Evolutionary conservation across 2,329 filamentous ascomycete species (phyloP), one percentile per base, ranked within the genome.

Genomic region (Exophiala sp.): DNA sequence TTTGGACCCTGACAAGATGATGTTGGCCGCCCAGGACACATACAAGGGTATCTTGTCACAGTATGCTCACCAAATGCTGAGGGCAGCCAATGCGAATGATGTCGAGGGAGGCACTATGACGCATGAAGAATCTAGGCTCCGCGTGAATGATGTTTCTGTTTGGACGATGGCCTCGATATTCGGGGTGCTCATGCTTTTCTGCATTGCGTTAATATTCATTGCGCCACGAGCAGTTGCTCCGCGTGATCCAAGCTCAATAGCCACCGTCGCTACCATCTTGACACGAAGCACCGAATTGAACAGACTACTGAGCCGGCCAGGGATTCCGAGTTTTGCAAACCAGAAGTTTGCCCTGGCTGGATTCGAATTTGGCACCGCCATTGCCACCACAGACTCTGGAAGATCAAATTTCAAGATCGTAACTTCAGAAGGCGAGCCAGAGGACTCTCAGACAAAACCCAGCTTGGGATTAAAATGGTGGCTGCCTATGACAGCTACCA

Each of bases 361-460:
- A n/a, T 63, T 54, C 34, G 59, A 63, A 44, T 62, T 61, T 39
- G 61, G 61, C 11, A 62, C 61, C 9, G 61, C 61, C 9, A 60
- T 63, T 20, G 60, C 61, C 11, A 54, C 54, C 12, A 58, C 57
- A 8, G 61, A 63, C 36, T 50, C 50, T 24, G 59, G 57, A 5
- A 40, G 44, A 33, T 51, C 41, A n/a, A 59, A 47, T 24, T 63
- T 62, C 55, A 62, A 61, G 38, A 62, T 63, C 48, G 58, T 62
- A 29, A 53, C 58, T n/a, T 62, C 59, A 2, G 61, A 63, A 48
- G 61, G 61, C 11, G 55, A 49, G 35, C 47, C 50, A 10, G 54
- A 58, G 7, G 40, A 47, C 38, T 20, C 42, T 10, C 24, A 42
- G 10, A 55, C 50, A 7, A 50, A 55, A 36, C 48, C 52, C 14